Evolutionary conservation across 139 green algal genomes (phyloP).

Genomic region (Closterium sp.): DNA sequence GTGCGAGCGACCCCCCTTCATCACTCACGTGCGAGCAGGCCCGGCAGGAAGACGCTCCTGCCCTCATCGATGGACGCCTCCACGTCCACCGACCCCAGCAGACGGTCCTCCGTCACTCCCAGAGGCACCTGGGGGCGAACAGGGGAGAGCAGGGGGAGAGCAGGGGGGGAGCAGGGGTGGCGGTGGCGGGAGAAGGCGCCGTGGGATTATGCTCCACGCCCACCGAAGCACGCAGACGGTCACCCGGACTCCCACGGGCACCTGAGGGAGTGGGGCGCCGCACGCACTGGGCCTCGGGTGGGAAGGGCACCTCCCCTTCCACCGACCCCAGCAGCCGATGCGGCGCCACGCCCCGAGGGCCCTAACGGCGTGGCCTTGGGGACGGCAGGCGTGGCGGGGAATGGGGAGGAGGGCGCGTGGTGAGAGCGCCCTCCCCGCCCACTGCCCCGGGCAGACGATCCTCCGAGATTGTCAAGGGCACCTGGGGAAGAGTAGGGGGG

Average conservation of each 20-base stretch:
- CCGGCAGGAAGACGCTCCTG: conserved; percentile 92
- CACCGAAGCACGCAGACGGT: background rate
- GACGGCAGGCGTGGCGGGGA: too few relatives aligned
- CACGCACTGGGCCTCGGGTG: background rate
- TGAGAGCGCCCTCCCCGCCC: too few relatives aligned
- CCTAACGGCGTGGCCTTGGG: conserved; percentile 59
- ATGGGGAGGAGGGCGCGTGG: too few relatives aligned
- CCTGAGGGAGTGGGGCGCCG: background rate
- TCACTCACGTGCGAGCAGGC: conserved; percentile 70
- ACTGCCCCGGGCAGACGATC: too few relatives aligned
- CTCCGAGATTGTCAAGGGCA: too few relatives aligned
- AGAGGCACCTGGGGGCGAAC: conserved; percentile 77
- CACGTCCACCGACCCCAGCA: conserved; percentile 96
- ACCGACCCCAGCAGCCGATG: conserved; percentile 94
- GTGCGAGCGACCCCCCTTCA: too few relatives aligned
- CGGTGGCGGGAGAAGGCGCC: background rate
- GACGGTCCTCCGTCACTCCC: conserved; percentile 93
- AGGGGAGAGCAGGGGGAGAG: background rate
- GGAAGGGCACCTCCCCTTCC: conserved; percentile 97
- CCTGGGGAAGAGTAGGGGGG: too few relatives aligned
- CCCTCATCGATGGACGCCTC: conserved; percentile 95
- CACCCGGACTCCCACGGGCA: background rate
- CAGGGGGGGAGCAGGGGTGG: background rate
- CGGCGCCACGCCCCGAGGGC: conserved; percentile 93
- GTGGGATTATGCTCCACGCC: too few relatives aligned